Evolutionary conservation across 345 rosid genomes (phyloP).

Genomic region (Lumnitzera littorea): DNA sequence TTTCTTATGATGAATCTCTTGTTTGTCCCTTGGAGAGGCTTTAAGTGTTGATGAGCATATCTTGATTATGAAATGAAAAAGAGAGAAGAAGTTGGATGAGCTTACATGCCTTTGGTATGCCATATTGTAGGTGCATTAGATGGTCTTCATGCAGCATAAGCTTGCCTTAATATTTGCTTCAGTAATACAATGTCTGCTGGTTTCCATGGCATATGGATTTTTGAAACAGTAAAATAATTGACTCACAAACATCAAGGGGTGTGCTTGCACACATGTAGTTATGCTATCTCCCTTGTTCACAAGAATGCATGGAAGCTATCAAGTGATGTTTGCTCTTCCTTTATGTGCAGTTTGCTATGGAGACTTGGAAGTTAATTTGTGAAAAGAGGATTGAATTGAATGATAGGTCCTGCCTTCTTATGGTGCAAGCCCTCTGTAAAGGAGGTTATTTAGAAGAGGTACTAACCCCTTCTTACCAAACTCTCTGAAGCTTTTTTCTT

Average conservation of each 20-base stretch:
- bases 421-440: slow-evolving; percentile 62
- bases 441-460: slow-evolving; percentile 85
- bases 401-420: slow-evolving; percentile 38
- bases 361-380: slow-evolving; percentile 63
- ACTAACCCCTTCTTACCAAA: slow-evolving; percentile 1
- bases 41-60: too few relatives aligned
- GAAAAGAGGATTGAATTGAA: slow-evolving; percentile 43
- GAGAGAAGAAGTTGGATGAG: too few relatives aligned
- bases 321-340: background rate
- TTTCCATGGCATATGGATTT: background rate
- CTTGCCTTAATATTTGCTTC: too few relatives aligned
- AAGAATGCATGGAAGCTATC: background rate
- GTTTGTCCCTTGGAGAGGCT: too few relatives aligned
- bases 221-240: background rate
- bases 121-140: too few relatives aligned
- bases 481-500: background rate
- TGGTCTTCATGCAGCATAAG: too few relatives aligned
- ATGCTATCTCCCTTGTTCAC: background rate
- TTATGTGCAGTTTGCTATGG: slow-evolving; percentile 69
- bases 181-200: too few relatives aligned
- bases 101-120: too few relatives aligned
- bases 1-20: too few relatives aligned
- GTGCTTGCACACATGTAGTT: background rate
- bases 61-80: too few relatives aligned
- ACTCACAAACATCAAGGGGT: background rate